Base-by-base conservation (phyloP, 75 land plant genomes). In the Picea sitchensis region DNA sequence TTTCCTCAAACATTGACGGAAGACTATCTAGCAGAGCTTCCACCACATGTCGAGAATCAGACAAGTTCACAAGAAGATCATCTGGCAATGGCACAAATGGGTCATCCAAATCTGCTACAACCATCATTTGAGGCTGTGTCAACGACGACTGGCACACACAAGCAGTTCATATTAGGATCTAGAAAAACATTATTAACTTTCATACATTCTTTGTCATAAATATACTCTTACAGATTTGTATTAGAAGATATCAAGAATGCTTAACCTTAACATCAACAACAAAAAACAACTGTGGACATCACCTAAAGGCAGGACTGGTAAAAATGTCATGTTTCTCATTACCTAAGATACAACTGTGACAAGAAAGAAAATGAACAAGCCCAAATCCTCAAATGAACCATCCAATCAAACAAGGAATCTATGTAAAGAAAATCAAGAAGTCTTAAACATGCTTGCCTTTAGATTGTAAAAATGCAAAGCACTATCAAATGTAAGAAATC, bases 121-220 rank as follows among this genome's bases (percentile, higher is more conserved):
- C 99, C 98, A 98, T 90, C 99, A 98, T 95, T 85, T 95, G 99
- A 56, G 99, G 99, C 83, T 98, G 99, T 2, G 90, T 86, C 89
- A 98, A 87, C 75, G 98, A 87, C 65, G 99, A 93, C 99, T 98
- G 91, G 41, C 54, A 59, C 59, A 80, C 26, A 64, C 21, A 75
- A 74, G 73, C 20, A 18, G 14, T 71, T 14, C 12, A n/a, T 41
- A 9, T 71, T 71, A 71, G 74, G 12, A 11, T 23, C 54, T 71
- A n/a, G 56, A 44, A 9, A 71, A 7, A 71, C 17, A 8, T 44
- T 69, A 69, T 1, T 69, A 21, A 5, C 72, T 68, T 69, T 69
- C 21, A 69, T 69, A 69, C 18, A 68, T 15, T 68, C 72, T 36
- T 3, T 18, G 36, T 38, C 38, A 75, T 51, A 56, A 20, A 75